Base-by-base conservation (phyloP, 768 basidiomycete species). In the Boletus reticuloceps region DNA sequence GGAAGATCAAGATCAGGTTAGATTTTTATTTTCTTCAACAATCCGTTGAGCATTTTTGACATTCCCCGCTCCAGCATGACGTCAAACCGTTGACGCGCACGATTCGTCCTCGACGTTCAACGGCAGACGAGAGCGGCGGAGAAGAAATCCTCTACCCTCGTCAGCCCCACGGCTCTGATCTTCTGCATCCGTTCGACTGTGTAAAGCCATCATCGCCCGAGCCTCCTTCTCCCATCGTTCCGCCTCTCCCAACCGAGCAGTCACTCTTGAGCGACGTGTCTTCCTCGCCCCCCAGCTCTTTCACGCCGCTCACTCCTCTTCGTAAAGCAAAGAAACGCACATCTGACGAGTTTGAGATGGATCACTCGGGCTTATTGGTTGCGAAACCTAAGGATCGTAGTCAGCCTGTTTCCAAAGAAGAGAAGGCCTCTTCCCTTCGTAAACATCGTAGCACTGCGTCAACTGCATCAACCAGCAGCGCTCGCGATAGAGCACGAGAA, bases 61-160 rank as follows among this genome's bases (percentile, higher is more conserved):
- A 6, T 25, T 38, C n/a, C 6, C 44, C 13, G 31, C 22, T 39
- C 22, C 39, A 86, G 82, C 69, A 69, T 34, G 79, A 82, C 47
- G 59, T 79, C 39, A 74, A 77, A 47, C 69, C 74, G 9, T 65
- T 78, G 40, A 67, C 78, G 34, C 82, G 81, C 9, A 69, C 81
- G 12, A 71, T 89, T 50, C 83, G 87, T 43, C 65, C 75, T 43
- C 79, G 80, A 32, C 82, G 82, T 53, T 93, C 90, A 1, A 78
- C 83, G 55, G 82, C 88, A 9, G 87, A 89, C 59, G 91, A 93
- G 71, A 93, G 91, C 64, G 91, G 91, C 6, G 91, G 91, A 40
- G 91, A 94, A 71, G 91, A 94, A 70, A 93, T 94, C 56, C 74
- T 94, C 27, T 94, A 94, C 70, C 90, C 91, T 39, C 86, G 90